Evolutionary conservation across 1,139 yeast species (phyloP).

Genomic region (Yarrowia galli): DNA sequence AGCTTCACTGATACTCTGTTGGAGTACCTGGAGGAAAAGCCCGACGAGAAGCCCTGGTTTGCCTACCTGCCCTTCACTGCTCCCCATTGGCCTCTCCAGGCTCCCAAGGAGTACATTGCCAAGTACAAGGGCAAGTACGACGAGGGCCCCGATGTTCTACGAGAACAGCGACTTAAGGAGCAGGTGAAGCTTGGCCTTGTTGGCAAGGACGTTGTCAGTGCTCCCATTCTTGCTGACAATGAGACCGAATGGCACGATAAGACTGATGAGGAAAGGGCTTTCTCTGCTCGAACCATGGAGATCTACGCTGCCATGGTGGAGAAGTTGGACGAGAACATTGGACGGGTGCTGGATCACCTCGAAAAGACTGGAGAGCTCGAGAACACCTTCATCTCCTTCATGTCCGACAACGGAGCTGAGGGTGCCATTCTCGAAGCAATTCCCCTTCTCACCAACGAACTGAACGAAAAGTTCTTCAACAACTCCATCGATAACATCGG

Average conservation of each 20-base stretch:
- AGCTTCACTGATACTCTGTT: constrained; percentile 57
- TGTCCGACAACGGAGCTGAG: constrained; percentile 70
- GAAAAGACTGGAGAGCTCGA: constrained; percentile 56
- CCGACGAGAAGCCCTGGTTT: constrained; percentile 56
- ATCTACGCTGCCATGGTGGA: constrained; percentile 69
- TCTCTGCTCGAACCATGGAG: constrained; percentile 58
- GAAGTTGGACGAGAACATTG: constrained; percentile 58
- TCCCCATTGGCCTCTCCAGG: constrained; percentile 69
- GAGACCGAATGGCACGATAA: constrained; percentile 56
- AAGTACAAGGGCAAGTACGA: constrained; percentile 60
- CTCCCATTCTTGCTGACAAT: constrained; percentile 52
- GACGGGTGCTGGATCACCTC: constrained; percentile 56
- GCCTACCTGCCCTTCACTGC: constrained; percentile 64
- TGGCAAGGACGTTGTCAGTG: constrained; percentile 56
- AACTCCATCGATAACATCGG: constrained; percentile 60
- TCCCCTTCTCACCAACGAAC: constrained; percentile 52
- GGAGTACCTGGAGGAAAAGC: constrained; percentile 50
- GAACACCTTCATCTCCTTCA: constrained; percentile 61
- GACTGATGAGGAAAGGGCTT: constrained; percentile 52
- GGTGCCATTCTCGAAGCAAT: constrained; percentile 64
- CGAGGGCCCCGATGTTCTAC: constrained; percentile 58
- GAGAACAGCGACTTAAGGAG: constrained; percentile 53
- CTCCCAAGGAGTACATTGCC: constrained; percentile 57
- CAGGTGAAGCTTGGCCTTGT: constrained; percentile 58
- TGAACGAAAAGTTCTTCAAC: constrained; percentile 52